Evolutionary conservation across 495 filamentous ascomycete genomes (phyloP).

Genomic region (Hyphodiscus hymeniophilus): DNA sequence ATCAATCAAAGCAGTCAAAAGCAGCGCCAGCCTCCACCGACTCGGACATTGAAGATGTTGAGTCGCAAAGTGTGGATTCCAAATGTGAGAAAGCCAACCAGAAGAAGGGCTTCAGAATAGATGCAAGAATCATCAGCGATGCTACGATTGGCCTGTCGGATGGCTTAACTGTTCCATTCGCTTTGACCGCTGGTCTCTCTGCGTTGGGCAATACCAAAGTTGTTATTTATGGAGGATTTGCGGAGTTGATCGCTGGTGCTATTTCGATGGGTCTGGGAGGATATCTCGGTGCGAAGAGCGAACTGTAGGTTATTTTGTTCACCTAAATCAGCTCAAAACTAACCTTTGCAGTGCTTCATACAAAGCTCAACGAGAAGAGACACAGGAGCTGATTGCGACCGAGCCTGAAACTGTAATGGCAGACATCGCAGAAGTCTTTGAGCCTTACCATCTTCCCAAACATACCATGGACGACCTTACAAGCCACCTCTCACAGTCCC

Average conservation of each 20-base stretch:
- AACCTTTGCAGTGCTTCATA: constrained; percentile 20
- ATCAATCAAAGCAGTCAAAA: not conserved
- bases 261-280: constrained; percentile 67
- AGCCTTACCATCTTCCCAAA: constrained; percentile 44
- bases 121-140: constrained; percentile 47
- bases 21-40: not conserved
- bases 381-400: constrained; percentile 16
- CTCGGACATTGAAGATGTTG: constrained; percentile 8
- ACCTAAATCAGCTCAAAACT: not conserved
- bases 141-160: constrained; percentile 57
- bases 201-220: constrained; percentile 53
- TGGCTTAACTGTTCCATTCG: constrained; percentile 59
- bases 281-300: constrained; percentile 63
- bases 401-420: constrained; percentile 17
- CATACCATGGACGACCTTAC: constrained; percentile 37
- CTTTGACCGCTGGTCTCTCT: constrained; percentile 53
- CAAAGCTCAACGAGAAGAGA: constrained; percentile 17
- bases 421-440: constrained; percentile 40
- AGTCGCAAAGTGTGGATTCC: constrained; percentile 17
- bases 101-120: constrained; percentile 21
- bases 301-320: constrained; percentile 39
- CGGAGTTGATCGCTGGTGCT: constrained; percentile 57
- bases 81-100: constrained; percentile 12
- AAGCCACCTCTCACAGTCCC: constrained; percentile 37
- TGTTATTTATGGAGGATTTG: constrained; percentile 62